These are phyloP conservation scores for Hygrophorus russula DNA, from an alignment of 768 basidiomycete genomes.

Conservation along the genomic window DNA sequence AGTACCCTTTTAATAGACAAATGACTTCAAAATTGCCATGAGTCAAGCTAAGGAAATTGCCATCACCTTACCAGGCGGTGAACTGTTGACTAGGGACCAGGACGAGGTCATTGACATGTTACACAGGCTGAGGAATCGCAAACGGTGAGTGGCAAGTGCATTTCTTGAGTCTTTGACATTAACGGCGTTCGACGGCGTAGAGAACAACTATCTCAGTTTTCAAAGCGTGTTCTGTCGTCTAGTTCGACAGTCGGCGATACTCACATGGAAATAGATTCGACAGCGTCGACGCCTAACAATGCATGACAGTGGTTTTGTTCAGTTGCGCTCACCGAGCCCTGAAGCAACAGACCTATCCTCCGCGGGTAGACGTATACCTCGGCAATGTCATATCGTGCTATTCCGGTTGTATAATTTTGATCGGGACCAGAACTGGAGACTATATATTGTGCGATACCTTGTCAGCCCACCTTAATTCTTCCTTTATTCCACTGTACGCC, in stretches of 20 bases:
- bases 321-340: background rate
- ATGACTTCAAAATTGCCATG: constrained; percentile 53
- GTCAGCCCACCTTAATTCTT: background rate
- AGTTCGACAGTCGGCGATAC: constrained; percentile 17
- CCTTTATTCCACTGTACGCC: background rate
- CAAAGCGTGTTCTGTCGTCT: constrained; percentile 27
- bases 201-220: constrained; percentile 42
- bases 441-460: background rate
- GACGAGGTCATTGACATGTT: constrained; percentile 63
- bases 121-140: constrained; percentile 48
- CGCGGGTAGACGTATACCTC: background rate
- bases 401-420: background rate
- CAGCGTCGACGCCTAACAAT: constrained; percentile 51
- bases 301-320: background rate
- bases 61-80: constrained; percentile 54
- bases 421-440: background rate
- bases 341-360: background rate
- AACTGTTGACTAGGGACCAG: constrained; percentile 57
- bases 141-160: constrained; percentile 30
- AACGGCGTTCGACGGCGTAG: constrained; percentile 20
- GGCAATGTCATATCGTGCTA: background rate
- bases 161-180: background rate
- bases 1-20: constrained; percentile 35
- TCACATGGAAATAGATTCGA: constrained; percentile 59
- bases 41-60: constrained; percentile 51